Percentiles rank a stretch among this genome's conserved stretches.
Conservation (phyloP, 768 basidiomycete species). For the Cyathus striatus region DNA sequence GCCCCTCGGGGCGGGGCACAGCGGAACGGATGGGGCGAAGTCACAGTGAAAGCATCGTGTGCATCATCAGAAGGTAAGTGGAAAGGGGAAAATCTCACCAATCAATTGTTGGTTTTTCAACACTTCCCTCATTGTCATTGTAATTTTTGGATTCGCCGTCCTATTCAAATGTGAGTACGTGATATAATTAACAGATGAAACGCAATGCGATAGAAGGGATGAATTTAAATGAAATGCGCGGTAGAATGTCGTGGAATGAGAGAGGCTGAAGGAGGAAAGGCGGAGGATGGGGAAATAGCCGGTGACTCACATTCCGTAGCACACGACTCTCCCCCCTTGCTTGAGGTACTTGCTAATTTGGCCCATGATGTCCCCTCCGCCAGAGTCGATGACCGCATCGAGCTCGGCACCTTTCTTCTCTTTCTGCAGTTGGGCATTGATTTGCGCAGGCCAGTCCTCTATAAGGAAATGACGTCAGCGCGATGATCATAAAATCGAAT, state of each 20-base stretch:
- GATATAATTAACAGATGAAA: background rate
- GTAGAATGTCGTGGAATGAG: no score
- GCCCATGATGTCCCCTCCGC: conserved; percentile 59
- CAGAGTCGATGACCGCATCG: conserved; percentile 66
- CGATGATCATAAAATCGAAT: background rate
- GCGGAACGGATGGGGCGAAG: background rate
- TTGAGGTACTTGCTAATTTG: conserved; percentile 46
- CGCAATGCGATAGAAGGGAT: background rate
- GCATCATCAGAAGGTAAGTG: no score
- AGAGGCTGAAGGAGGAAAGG: background rate
- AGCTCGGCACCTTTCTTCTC: conserved; percentile 27
- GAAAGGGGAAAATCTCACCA: conserved; percentile 52
- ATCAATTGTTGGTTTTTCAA: conserved; percentile 69
- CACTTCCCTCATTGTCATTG: conserved; percentile 75
- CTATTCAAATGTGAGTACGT: no score
- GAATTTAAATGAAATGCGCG: no score
- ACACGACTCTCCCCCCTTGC: conserved; percentile 52
- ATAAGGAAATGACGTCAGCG: no score
- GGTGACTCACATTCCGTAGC: conserved; percentile 58
- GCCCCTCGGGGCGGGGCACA: background rate
- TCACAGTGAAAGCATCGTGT: no score
- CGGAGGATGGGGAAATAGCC: background rate
- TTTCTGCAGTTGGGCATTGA: conserved; percentile 36
- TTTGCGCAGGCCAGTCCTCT: conserved; percentile 50
- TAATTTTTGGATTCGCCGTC: conserved; percentile 55